phyloP scores from a whole-genome alignment of 768 basidiomycete species.

The Termitomyces sp. region DNA sequence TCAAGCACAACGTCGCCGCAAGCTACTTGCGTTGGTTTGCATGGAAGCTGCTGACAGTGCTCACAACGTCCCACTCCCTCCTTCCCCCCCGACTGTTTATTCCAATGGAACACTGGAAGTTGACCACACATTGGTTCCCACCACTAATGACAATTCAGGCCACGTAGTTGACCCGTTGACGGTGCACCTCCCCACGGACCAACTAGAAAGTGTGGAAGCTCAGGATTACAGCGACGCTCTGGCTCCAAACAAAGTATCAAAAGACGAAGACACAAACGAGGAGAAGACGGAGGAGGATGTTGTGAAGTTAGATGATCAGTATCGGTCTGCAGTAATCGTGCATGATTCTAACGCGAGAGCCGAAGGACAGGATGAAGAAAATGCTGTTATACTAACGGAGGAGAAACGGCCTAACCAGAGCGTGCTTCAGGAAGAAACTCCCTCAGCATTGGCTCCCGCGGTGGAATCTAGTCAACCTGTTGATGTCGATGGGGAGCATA shows the following conservation, averaged over 20 bases:
- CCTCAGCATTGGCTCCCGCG: neutral
- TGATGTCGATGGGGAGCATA: neutral
- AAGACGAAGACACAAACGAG: neutral
- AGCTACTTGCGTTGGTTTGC: slow-evolving; percentile 9
- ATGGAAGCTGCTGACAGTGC: slow-evolving; percentile 18
- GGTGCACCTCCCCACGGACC: neutral
- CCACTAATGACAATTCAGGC: slow-evolving; percentile 5
- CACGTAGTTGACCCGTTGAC: neutral
- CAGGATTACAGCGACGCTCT: neutral
- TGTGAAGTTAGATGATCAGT: neutral
- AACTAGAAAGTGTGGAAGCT: neutral
- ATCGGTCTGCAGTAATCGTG: neutral
- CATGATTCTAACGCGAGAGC: neutral
- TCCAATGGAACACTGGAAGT: slow-evolving; percentile 1
- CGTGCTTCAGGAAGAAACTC: neutral
- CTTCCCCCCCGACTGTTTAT: slow-evolving; percentile 16
- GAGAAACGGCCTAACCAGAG: neutral
- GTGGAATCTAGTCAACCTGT: slow-evolving; percentile 1
- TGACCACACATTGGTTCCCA: slow-evolving; percentile 3
- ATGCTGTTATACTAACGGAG: neutral
- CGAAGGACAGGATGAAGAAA: neutral
- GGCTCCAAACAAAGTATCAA: neutral
- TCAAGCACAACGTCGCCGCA: slow-evolving; percentile 10
- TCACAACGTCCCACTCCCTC: slow-evolving; percentile 19
- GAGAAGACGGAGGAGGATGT: slow-evolving; percentile 1